Conservation (phyloP, 106 monocot genomes). For the Narthecium ossifragum region DNA sequence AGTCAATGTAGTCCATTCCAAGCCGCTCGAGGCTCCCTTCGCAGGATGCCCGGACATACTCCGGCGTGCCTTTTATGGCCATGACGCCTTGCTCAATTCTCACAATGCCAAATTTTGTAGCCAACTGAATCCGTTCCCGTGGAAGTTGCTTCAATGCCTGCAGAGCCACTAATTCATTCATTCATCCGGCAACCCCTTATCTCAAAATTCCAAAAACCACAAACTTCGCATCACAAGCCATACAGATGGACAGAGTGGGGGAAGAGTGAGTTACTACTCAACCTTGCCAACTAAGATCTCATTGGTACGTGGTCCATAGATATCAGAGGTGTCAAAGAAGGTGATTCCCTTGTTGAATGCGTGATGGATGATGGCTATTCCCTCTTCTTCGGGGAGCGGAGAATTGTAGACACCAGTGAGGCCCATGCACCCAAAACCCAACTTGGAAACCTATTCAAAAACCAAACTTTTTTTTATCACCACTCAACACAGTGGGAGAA, state of each 20-base stretch:
- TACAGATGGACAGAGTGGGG: not conserved
- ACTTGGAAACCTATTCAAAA: conserved; percentile 38
- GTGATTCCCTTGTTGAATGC: conserved; percentile 63
- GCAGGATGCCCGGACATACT: conserved; percentile 53
- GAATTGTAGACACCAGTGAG: conserved; percentile 52
- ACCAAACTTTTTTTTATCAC: not conserved
- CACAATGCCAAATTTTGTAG: conserved; percentile 40
- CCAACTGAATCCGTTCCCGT: conserved; percentile 41
- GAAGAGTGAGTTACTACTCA: not conserved
- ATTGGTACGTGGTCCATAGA: conserved; percentile 52
- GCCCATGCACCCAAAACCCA: conserved; percentile 75
- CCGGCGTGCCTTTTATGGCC: conserved; percentile 31
- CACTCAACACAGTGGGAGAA: not conserved
- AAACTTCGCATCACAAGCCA: not conserved
- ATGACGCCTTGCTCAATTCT: not conserved
- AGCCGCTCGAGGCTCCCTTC: conserved; percentile 73
- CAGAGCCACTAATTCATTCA: no score
- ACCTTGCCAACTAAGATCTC: conserved; percentile 39
- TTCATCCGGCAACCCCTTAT: not conserved
- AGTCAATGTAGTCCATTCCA: conserved; percentile 80
- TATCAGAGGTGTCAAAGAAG: conserved; percentile 71
- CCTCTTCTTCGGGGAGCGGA: conserved; percentile 42
- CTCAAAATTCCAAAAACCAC: not conserved
- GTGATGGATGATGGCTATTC: conserved; percentile 43
- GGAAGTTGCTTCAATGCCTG: conserved; percentile 44